phyloP scores from a whole-genome alignment of 129 eudicot genomes.

The Centella asiatica region DNA sequence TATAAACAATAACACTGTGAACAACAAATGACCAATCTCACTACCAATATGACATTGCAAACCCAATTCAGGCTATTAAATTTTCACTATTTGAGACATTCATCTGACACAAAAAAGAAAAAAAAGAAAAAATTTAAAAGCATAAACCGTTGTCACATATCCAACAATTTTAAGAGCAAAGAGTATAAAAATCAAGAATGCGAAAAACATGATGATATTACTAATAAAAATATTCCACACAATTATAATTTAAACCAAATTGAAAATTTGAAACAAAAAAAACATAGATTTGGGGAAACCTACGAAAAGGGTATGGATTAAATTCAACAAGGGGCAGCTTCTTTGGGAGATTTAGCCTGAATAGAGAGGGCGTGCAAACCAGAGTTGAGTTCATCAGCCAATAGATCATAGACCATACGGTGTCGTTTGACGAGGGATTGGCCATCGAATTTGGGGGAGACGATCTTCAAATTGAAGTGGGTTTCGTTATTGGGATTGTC shows the following conservation, averaged over 20 bases:
- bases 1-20: too few species aligned
- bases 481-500: slow-evolving; percentile 37
- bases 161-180: too few species aligned
- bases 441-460: slow-evolving; percentile 41
- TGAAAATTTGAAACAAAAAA: not conserved
- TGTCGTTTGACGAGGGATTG: slow-evolving; percentile 45
- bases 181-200: not conserved
- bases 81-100: too few species aligned
- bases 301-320: not conserved
- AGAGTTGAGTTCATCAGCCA: slow-evolving; percentile 42
- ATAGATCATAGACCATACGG: slow-evolving; percentile 46
- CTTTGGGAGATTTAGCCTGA: slow-evolving; percentile 47
- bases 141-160: too few species aligned
- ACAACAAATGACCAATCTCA: too few species aligned
- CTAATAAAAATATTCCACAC: too few species aligned
- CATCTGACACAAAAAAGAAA: too few species aligned
- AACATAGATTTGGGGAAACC: not conserved
- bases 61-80: too few species aligned
- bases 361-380: slow-evolving; percentile 52
- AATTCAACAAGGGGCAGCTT: slow-evolving; percentile 15
- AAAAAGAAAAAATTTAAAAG: too few species aligned
- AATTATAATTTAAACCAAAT: not conserved
- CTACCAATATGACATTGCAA: too few species aligned
- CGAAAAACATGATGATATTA: too few species aligned
- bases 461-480: slow-evolving; percentile 42